phyloP scores from a whole-genome alignment of 108 stramenopile genomes.

The Chaetoceros tenuissimus region DNA sequence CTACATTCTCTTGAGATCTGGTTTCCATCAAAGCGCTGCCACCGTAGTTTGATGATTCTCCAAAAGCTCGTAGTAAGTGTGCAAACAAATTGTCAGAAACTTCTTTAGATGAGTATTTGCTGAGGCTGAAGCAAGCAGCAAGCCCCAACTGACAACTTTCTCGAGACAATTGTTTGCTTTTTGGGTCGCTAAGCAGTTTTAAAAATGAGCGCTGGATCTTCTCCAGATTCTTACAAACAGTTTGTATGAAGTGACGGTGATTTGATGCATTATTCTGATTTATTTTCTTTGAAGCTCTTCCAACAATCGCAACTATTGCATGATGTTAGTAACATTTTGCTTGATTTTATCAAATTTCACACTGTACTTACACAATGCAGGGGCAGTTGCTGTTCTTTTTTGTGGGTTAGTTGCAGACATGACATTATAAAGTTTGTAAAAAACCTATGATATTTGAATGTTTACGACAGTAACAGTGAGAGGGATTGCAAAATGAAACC shows the following conservation, averaged over 20 bases:
- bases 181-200: constrained; percentile 57
- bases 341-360: no score
- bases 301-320: no score
- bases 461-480: no score
- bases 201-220: constrained; percentile 63
- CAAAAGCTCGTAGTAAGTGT: constrained; percentile 61
- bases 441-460: no score
- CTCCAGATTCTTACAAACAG: constrained; percentile 27
- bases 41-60: constrained; percentile 70
- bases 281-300: no score
- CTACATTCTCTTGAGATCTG: constrained; percentile 14
- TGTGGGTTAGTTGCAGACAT: constrained; percentile 39
- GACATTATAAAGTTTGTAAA: no score
- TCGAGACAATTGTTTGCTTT: constrained; percentile 67
- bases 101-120: constrained; percentile 4
- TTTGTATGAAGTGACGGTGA: constrained; percentile 22
- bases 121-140: constrained; percentile 66
- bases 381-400: constrained; percentile 53
- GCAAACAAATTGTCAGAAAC: constrained; percentile 31
- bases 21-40: constrained; percentile 76
- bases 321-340: no score
- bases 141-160: constrained; percentile 77
- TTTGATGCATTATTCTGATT: no score
- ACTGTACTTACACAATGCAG: no score
- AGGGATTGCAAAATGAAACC: no score